Percentiles rank a stretch among this genome's conserved stretches.
phyloP scores from a whole-genome alignment of 345 rosid genomes.

The Arabis alpina region DNA sequence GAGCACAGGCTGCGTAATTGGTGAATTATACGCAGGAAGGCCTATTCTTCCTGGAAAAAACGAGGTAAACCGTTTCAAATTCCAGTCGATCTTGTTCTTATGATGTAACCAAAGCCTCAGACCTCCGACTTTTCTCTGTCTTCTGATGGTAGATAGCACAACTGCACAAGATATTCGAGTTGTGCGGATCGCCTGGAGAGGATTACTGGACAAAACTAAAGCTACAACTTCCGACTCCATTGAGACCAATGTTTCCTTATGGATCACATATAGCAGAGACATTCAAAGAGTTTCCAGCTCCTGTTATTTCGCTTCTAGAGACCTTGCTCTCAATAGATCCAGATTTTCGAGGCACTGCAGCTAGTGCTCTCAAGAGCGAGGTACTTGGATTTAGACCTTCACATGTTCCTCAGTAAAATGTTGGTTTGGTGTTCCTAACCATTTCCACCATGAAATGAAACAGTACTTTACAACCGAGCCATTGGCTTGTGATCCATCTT shows the following conservation, averaged over 20 bases:
- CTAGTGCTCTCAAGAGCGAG: conserved; percentile 73
- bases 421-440: too few species aligned
- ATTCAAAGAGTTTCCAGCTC: conserved; percentile 62
- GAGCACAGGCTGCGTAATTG: conserved; percentile 93
- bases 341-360: conserved; percentile 69
- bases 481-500: conserved; percentile 83
- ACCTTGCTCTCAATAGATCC: conserved; percentile 83
- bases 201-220: conserved; percentile 69
- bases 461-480: conserved; percentile 80
- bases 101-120: conserved; percentile 10
- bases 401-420: conserved; percentile 2
- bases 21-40: conserved; percentile 78
- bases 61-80: conserved; percentile 58
- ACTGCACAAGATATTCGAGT: conserved; percentile 78
- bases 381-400: conserved; percentile 42
- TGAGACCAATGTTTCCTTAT: conserved; percentile 78
- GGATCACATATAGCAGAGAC: conserved; percentile 64
- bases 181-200: conserved; percentile 82
- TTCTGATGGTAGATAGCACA: conserved; percentile 64
- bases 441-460: background rate
- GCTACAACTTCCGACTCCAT: conserved; percentile 61
- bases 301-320: conserved; percentile 70
- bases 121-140: conserved; percentile 1
- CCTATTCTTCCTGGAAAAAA: conserved; percentile 91
- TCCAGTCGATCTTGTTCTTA: conserved; percentile 26